phyloP scores from a whole-genome alignment of 345 rosid genomes.

The Physaria fendleri region DNA sequence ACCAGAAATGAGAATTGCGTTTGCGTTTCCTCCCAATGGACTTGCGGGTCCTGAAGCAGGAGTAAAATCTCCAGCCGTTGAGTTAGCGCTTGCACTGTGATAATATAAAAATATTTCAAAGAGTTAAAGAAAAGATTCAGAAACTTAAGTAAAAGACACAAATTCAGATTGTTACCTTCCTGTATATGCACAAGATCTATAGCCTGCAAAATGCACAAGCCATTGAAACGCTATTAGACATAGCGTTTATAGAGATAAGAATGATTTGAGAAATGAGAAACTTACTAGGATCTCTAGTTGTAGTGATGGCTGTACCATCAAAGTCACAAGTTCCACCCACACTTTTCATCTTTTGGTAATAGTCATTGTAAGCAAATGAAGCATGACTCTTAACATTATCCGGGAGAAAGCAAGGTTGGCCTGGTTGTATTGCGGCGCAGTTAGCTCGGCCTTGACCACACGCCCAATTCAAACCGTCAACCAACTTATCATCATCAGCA shows the following conservation, averaged over 20 bases:
- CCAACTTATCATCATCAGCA: constrained; percentile 63
- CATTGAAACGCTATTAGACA: too few species aligned
- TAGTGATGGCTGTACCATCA: constrained; percentile 65
- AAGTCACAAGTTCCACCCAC: constrained; percentile 87
- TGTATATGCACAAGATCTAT: constrained; percentile 55
- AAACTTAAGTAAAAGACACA: background rate
- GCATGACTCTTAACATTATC: constrained; percentile 59
- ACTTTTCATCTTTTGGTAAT: constrained; percentile 70
- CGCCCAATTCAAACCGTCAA: constrained; percentile 84
- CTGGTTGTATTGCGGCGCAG: constrained; percentile 63
- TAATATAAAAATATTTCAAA: background rate
- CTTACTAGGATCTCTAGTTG: constrained; percentile 75
- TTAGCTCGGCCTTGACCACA: constrained; percentile 91
- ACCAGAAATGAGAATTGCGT: constrained; percentile 24
- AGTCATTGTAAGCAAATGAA: constrained; percentile 85
- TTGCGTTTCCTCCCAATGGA: constrained; percentile 41
- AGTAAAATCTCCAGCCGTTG: constrained; percentile 33
- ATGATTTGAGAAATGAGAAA: background rate
- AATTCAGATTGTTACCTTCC: constrained; percentile 58
- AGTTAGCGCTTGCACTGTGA: constrained; percentile 45
- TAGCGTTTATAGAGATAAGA: background rate
- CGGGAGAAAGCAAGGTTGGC: constrained; percentile 63
- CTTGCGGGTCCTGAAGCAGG: constrained; percentile 68
- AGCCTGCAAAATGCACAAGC: constrained; percentile 46
- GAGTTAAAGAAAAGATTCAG: background rate